Percentiles rank a stretch among this genome's conserved stretches.
These are phyloP conservation scores for Pseudoneurospora amorphoporcata DNA, from an alignment of 495 filamentous ascomycete species.

Conservation along the genomic window DNA sequence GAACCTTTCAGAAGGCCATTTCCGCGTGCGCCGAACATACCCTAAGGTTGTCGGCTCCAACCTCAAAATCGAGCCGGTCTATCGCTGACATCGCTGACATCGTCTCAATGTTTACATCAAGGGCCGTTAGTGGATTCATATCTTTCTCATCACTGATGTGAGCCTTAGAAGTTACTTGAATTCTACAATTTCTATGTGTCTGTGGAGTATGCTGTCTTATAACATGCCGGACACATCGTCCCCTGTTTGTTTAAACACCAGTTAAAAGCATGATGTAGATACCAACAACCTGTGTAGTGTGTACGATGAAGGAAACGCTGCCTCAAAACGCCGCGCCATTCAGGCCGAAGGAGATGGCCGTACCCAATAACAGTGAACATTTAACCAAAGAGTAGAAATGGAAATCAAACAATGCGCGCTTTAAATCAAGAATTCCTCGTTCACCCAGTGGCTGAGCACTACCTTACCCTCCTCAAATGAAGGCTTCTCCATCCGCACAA, in stretches of 20 bases:
- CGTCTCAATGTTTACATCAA: not conserved
- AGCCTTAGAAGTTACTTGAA: not conserved
- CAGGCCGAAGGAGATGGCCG: not conserved
- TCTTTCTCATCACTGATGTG: not conserved
- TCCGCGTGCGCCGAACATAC: no score
- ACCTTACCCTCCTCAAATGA: slow-evolving; percentile 64
- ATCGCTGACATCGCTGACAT: not conserved
- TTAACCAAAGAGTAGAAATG: not conserved
- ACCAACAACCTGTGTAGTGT: not conserved
- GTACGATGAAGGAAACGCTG: not conserved
- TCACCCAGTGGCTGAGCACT: slow-evolving; percentile 74
- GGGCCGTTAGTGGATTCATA: not conserved
- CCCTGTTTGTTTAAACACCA: not conserved
- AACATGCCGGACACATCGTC: not conserved
- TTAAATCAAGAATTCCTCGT: slow-evolving; percentile 50
- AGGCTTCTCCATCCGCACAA: slow-evolving; percentile 55
- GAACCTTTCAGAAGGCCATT: no score
- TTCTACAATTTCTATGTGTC: not conserved
- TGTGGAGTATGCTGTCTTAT: not conserved
- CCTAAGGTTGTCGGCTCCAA: not conserved
- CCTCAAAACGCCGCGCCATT: not conserved
- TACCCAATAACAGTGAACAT: not conserved
- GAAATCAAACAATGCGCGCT: not conserved
- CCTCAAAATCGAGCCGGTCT: not conserved
- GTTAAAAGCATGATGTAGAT: not conserved